Evolutionary conservation across 2,329 filamentous ascomycete genomes (phyloP), one percentile per base, ranked within the genome.

Genomic region (Diplodia intermedia): DNA sequence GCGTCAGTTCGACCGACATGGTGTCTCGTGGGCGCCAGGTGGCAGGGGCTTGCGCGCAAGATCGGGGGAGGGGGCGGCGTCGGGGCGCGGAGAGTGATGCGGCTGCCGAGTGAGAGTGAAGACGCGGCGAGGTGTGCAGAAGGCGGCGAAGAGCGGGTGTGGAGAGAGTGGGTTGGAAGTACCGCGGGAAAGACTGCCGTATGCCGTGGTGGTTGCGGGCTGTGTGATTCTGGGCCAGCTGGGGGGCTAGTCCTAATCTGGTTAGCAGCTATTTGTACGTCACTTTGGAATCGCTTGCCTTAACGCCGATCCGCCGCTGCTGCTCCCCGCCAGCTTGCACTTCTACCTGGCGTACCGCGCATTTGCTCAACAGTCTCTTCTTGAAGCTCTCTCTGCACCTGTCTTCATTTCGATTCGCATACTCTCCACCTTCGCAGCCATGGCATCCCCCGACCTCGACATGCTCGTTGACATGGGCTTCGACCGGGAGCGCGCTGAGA

Each of bases 1-100:
- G 95, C 76, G 95, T 90, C 78, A 99, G 92, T 76, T 97, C 92
- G 83, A 99, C 91, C 75, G 94, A 96, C 95, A 98, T 98, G 82
- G 55, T 61, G 60, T 31, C 36, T 29, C 38, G 57, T 56, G 50
- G 50, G 50, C 66, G 66, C 66, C 49, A 57, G 57, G 56, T 56
- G 66, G 66, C 66, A 68, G 66, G 66, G 66, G 57, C 38, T 62
- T n/a, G 60, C 23, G 56, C 60, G n/a, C 47, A 29, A 29, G 53
- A 66, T 33, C 26, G 47, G 43, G 40, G 43, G 7, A 31, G 68
- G 62, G 68, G 66, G n/a, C 53, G 38, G 63, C 31, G 69, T 55
- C 60, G 69, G 62, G 66, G 66, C 61, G 66, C 69, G 55, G 52
- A 47, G 68, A 43, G 50, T 47, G 66, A 40, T 60, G 66, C 31